Evolutionary conservation across 2,329 filamentous ascomycete genomes (phyloP).

Genomic region (Fusarium graminum): DNA sequence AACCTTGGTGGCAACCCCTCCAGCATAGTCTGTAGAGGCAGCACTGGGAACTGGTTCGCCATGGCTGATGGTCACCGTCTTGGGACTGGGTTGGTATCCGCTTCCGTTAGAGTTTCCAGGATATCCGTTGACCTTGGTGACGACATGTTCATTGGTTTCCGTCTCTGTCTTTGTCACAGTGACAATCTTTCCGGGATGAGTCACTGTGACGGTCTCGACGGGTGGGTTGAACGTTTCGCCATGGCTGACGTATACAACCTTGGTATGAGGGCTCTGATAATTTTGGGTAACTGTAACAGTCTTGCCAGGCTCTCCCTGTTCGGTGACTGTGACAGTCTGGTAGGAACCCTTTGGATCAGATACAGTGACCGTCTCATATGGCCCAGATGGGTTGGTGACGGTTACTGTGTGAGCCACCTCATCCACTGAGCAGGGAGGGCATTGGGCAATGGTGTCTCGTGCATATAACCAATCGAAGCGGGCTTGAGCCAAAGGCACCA

Average conservation of each 20-base stretch:
- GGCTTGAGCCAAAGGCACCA: constrained; percentile 48
- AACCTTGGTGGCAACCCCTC: constrained; percentile 30
- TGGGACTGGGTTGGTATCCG: constrained; percentile 22
- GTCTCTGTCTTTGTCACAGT: constrained; percentile 44
- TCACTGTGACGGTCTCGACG: constrained; percentile 49
- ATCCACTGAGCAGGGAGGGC: constrained; percentile 49
- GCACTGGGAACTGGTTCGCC: constrained; percentile 29
- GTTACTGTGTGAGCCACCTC: constrained; percentile 45
- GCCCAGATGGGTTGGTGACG: constrained; percentile 42
- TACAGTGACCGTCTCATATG: constrained; percentile 38
- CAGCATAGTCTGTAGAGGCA: constrained; percentile 23
- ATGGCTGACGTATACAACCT: constrained; percentile 41
- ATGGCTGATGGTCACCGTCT: constrained; percentile 32
- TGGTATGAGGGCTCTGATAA: constrained; percentile 32
- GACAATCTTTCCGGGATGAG: constrained; percentile 43
- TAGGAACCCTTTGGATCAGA: constrained; percentile 29
- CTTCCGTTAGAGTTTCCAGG: constrained; percentile 20
- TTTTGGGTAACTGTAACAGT: constrained; percentile 37
- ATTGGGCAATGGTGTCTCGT: constrained; percentile 43
- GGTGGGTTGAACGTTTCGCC: constrained; percentile 34
- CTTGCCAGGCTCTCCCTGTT: constrained; percentile 21
- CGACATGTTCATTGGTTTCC: constrained; percentile 38
- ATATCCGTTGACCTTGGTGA: constrained; percentile 43
- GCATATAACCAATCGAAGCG: constrained; percentile 40
- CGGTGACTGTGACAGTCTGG: constrained; percentile 39